phyloP scores from a whole-genome alignment of 106 monocot species.

The Narthecium ossifragum region DNA sequence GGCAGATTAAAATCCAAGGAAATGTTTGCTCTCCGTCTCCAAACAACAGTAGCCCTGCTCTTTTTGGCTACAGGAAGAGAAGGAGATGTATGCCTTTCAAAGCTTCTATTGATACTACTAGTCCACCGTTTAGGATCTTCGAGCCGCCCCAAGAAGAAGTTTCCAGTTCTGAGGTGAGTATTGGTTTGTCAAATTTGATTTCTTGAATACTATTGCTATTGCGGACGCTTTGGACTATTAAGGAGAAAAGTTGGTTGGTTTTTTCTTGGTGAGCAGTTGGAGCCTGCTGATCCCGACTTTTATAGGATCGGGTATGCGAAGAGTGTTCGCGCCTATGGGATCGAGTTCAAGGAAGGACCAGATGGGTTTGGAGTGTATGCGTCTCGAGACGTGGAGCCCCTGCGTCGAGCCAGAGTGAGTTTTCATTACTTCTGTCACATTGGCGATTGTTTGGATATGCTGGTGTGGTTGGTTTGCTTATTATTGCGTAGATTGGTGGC shows the following conservation, averaged over 20 bases:
- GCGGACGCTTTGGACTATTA: too few relatives aligned
- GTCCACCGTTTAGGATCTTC: conserved; percentile 35
- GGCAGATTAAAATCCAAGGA: too few relatives aligned
- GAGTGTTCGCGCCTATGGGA: conserved; percentile 76
- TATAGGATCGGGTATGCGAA: conserved; percentile 86
- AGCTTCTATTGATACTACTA: conserved; percentile 11
- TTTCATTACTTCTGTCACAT: not conserved
- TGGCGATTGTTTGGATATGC: too few relatives aligned
- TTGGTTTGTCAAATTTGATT: not conserved
- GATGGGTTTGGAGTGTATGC: conserved; percentile 86
- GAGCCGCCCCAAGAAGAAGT: conserved; percentile 27
- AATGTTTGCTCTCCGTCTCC: not conserved
- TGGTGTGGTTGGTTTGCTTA: not conserved
- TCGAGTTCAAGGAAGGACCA: conserved; percentile 91
- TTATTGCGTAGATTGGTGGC: too few relatives aligned
- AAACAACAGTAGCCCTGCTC: not conserved
- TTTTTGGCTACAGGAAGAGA: conserved; percentile 1
- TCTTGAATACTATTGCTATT: too few relatives aligned
- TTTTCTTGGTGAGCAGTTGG: conserved; percentile 46
- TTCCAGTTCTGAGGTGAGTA: conserved; percentile 22
- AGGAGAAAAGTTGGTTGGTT: conserved; percentile 8
- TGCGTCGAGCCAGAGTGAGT: conserved; percentile 80
- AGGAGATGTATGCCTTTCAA: not conserved
- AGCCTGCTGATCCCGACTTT: conserved; percentile 85
- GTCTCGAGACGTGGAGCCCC: conserved; percentile 68